Base-by-base conservation (phyloP, 306 rosid species). In the Gleditsia sinensis region DNA sequence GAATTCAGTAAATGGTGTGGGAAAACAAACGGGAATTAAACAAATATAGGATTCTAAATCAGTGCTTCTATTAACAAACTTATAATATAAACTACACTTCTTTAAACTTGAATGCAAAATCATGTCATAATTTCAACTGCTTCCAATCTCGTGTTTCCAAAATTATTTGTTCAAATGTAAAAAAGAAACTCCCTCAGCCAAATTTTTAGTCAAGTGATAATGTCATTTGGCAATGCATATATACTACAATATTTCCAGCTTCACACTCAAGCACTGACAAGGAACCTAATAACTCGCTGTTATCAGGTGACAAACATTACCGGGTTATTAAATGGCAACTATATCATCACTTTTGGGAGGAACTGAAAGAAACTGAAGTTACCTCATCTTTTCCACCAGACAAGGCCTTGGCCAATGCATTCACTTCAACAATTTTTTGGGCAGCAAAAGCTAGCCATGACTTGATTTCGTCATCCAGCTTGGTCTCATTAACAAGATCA, bases 361-460 rank as follows among this genome's bases (percentile, higher is more conserved):
- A 19, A 49, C 10, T 37, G 3, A 36, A 53, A 36, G 61, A 61
- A 61, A 75, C 33, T 49, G 24, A 39, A 39, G 28, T 49, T 75
- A 91, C 97, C 92, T 86, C 90, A 25, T 92, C 89, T 83, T 83
- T 92, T 36, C 79, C 79, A 58, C 90, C 93, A 68, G 77, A 86
- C 90, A 92, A 75, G 46, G 97, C 97, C 83, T 81, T 86, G 71
- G 97, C 89, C 93, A 92, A 88, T 67, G 97, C 97, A 84, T 89
- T 89, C 24, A 92, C 97, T 86, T 92, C 97, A 69, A 92, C 80
- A 81, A 92, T 45, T 79, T 92, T 92, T 83, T 92, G 97, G 5
- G 97, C 97, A 69, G 97, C 97, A 86, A 91, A 91, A 69, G 97
- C 97, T 2, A 91, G 76, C 97, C 97, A 92, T 55, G 97, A 92